A percentile compares a stretch with the other conserved stretches of the same genome.
Evolutionary conservation across 1,284 basidiomycete genomes (phyloP).

Genomic region (Ceraceosorus bombacis): DNA sequence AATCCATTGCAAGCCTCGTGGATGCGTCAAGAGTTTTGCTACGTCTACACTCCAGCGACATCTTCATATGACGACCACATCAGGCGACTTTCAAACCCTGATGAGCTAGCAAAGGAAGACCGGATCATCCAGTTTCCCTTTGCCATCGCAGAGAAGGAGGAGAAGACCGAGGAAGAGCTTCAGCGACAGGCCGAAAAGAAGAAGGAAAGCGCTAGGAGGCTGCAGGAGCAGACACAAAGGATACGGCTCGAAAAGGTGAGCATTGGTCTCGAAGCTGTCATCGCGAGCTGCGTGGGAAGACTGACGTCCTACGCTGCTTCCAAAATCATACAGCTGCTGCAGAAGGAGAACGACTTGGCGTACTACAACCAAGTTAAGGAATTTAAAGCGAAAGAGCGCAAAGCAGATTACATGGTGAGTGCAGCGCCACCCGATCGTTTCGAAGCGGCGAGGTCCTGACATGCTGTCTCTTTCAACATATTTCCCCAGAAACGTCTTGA

Average conservation of each 20-base stretch:
- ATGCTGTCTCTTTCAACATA: conserved; percentile 3
- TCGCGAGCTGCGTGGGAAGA: background rate
- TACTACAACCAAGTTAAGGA: conserved; percentile 64
- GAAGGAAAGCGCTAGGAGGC: conserved; percentile 72
- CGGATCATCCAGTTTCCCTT: conserved; percentile 45
- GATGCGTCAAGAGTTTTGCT: conserved; percentile 81
- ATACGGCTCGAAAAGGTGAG: conserved; percentile 60
- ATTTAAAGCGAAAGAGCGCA: conserved; percentile 60
- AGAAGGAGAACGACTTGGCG: conserved; percentile 76
- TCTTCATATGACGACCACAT: conserved; percentile 8
- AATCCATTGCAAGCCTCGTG: conserved; percentile 59
- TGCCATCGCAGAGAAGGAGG: conserved; percentile 56
- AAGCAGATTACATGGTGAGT: conserved; percentile 66
- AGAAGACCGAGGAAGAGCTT: conserved; percentile 87
- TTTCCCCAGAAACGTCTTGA: conserved; percentile 43
- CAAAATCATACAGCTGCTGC: conserved; percentile 54
- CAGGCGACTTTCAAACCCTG: conserved; percentile 5
- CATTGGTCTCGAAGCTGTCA: background rate
- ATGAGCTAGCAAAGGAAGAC: conserved; percentile 50
- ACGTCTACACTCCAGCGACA: conserved; percentile 54
- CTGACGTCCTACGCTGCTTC: background rate
- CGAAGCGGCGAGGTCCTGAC: background rate
- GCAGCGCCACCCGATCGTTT: background rate
- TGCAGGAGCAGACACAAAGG: conserved; percentile 88
- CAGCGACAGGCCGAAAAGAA: conserved; percentile 67